These are phyloP conservation scores for Actinomucor elegans DNA, from an alignment of 371 early-diverging fungal genomes.

Conservation along the genomic window DNA sequence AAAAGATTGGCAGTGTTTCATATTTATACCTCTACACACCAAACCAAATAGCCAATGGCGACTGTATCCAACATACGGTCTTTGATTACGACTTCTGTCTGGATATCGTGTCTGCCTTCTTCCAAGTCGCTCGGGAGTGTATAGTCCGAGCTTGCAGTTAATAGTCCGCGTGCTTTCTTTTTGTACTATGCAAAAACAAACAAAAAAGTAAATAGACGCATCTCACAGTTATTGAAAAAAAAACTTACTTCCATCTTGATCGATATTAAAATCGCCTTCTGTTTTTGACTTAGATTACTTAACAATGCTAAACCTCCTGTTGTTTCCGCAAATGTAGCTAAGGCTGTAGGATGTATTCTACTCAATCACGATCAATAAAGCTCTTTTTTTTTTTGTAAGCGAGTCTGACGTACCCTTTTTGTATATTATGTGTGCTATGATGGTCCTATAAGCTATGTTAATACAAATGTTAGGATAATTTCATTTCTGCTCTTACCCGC, in stretches of 20 bases:
- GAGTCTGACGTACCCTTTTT: slow-evolving; percentile 14
- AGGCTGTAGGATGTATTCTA: slow-evolving; percentile 58
- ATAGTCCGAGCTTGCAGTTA: slow-evolving; percentile 40
- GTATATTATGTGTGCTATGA: slow-evolving; percentile 23
- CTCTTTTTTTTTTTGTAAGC: not conserved
- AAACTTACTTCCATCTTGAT: slow-evolving; percentile 56
- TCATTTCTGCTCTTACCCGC: slow-evolving; percentile 34
- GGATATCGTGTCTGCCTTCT: slow-evolving; percentile 24
- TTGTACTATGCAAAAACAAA: slow-evolving; percentile 32
- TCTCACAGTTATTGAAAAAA: not conserved
- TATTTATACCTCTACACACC: slow-evolving; percentile 21
- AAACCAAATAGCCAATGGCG: slow-evolving; percentile 38
- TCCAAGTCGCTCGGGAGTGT: slow-evolving; percentile 14
- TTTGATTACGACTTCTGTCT: slow-evolving; percentile 46
- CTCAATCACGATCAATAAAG: not conserved
- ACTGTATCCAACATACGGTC: slow-evolving; percentile 51
- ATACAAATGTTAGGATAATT: slow-evolving; percentile 27
- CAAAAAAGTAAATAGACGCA: not conserved
- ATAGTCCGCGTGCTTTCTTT: slow-evolving; percentile 51
- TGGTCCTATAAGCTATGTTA: slow-evolving; percentile 30
- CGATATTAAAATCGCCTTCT: slow-evolving; percentile 46
- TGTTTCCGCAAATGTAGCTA: slow-evolving; percentile 65
- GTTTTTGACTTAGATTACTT: slow-evolving; percentile 43
- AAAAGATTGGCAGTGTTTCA: slow-evolving; percentile 14
- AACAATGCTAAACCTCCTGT: slow-evolving; percentile 55